These are phyloP conservation scores for Chlamydomonas sp. DNA, from an alignment of 139 green algal genomes.

Conservation along the genomic window DNA sequence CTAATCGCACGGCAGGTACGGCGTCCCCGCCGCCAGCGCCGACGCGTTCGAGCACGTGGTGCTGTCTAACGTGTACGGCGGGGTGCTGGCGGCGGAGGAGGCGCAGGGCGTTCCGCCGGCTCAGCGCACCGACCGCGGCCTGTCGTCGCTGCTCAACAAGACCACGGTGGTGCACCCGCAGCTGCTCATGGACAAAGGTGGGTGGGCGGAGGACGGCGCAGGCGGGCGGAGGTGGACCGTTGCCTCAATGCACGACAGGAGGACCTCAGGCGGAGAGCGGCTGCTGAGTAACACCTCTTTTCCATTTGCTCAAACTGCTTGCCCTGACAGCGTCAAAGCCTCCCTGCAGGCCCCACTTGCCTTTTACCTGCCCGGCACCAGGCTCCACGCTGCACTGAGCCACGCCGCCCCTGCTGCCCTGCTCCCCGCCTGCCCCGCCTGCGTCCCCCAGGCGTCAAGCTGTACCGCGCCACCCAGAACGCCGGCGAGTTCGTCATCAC, in stretches of 20 bases:
- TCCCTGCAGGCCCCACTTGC: neutral
- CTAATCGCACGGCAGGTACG: slow-evolving; percentile 41
- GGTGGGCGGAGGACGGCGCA: neutral
- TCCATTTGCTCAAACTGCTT: too few relatives aligned
- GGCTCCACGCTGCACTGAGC: too few relatives aligned
- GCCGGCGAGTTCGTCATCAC: slow-evolving; percentile 90
- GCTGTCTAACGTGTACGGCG: slow-evolving; percentile 49
- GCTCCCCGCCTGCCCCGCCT: neutral
- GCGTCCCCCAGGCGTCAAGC: slow-evolving; percentile 69
- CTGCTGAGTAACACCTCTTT: too few relatives aligned
- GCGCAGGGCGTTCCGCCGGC: slow-evolving; percentile 2
- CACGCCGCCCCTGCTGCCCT: too few relatives aligned
- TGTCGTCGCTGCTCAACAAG: slow-evolving; percentile 69
- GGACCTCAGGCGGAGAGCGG: too few relatives aligned
- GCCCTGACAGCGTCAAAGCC: too few relatives aligned
- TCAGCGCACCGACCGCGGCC: slow-evolving; percentile 3
- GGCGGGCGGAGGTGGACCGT: neutral
- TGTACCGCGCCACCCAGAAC: slow-evolving; percentile 69
- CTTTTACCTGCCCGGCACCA: neutral
- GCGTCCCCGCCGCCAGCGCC: slow-evolving; percentile 67
- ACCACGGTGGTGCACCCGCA: slow-evolving; percentile 76
- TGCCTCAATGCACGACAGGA: neutral
- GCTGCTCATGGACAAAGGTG: slow-evolving; percentile 64
- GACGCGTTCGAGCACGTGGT: slow-evolving; percentile 76
- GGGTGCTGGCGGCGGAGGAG: slow-evolving; percentile 1